phyloP scores from a whole-genome alignment of 768 basidiomycete species.

The Leucocoprinus leucothites region DNA sequence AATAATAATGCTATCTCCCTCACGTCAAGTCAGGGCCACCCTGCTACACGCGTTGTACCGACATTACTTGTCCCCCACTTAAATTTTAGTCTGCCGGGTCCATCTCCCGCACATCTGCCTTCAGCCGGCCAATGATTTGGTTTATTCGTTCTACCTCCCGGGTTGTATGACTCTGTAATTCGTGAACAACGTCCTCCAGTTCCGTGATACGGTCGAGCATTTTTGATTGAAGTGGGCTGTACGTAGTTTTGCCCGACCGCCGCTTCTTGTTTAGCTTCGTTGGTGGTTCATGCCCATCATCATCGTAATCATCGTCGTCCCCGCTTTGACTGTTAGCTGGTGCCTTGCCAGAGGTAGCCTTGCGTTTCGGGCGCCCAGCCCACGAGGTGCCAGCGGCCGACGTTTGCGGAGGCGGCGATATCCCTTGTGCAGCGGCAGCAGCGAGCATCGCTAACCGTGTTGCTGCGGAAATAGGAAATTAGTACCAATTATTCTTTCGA shows the following conservation, averaged over 20 bases:
- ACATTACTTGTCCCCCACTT: neutral
- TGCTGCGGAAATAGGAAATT: conserved; percentile 16
- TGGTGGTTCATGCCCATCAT: conserved; percentile 28
- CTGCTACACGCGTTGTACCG: neutral
- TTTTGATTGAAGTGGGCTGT: conserved; percentile 25
- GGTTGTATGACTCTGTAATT: conserved; percentile 28
- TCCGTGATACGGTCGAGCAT: conserved; percentile 32
- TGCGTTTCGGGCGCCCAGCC: conserved; percentile 23
- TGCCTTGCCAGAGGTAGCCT: conserved; percentile 21
- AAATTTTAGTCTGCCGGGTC: conserved; percentile 14
- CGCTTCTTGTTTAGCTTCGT: conserved; percentile 30
- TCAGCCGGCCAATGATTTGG: conserved; percentile 25
- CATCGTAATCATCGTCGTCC: conserved; percentile 32
- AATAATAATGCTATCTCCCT: conserved; percentile 6
- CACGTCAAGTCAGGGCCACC: conserved; percentile 3
- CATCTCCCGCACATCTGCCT: conserved; percentile 30
- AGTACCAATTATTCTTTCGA: conserved; percentile 17
- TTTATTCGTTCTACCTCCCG: conserved; percentile 35
- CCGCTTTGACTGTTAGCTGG: conserved; percentile 19
- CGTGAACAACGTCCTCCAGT: conserved; percentile 32
- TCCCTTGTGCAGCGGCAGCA: conserved; percentile 18
- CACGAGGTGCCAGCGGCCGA: conserved; percentile 3
- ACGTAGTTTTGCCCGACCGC: conserved; percentile 27
- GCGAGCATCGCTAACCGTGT: conserved; percentile 19
- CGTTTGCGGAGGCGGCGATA: conserved; percentile 13